Conservation (phyloP, 2,329 filamentous ascomycete species). For the Cephalotrichum gorgonifer region DNA sequence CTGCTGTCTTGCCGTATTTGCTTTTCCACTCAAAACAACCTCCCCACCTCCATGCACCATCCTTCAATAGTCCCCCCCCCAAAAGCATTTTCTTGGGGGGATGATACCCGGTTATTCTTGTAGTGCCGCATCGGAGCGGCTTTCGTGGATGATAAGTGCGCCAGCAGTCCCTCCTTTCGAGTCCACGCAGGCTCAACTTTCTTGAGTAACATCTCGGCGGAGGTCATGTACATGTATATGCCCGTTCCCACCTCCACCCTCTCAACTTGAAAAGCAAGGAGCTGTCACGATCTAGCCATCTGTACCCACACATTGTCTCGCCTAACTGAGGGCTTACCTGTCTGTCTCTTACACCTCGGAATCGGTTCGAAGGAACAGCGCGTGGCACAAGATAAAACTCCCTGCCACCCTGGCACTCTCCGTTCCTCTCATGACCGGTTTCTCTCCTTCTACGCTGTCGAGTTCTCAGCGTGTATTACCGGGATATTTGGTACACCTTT, state of each 20-base stretch:
- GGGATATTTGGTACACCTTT: not conserved
- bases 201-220: not conserved
- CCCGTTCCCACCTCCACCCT: not conserved
- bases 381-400: not conserved
- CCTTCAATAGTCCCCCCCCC: not conserved
- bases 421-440: not conserved
- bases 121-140: not conserved
- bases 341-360: not conserved
- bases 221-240: not conserved
- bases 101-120: too few relatives aligned
- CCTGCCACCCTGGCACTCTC: not conserved
- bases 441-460: not conserved
- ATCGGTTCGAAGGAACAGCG: not conserved
- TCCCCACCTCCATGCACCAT: not conserved
- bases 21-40: not conserved
- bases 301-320: not conserved
- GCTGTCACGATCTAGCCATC: not conserved
- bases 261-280: not conserved
- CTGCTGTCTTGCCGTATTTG: not conserved
- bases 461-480: not conserved
- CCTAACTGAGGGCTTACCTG: not conserved
- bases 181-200: not conserved
- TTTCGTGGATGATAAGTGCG: not conserved
- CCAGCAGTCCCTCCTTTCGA: not conserved
- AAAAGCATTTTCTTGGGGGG: not conserved